Base-by-base conservation (phyloP, 78 protist species). In the Mastigamoeba balamuthi region DNA sequence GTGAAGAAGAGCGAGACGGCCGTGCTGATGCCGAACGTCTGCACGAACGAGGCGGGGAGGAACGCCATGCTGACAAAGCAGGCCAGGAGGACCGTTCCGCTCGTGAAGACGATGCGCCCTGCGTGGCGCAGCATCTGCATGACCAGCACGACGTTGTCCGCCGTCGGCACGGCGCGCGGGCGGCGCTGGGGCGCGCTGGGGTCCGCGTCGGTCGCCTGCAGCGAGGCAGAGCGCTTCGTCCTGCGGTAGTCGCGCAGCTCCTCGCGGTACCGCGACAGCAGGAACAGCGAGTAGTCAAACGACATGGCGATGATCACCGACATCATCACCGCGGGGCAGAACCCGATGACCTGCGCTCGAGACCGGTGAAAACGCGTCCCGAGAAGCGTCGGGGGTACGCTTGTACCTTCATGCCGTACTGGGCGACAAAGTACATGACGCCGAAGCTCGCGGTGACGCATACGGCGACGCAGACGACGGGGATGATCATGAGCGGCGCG, bases 211-310 rank as follows among this genome's bases (percentile, higher is more conserved):
- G n/a, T n/a, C n/a, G n/a, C n/a, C n/a, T n/a, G n/a, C n/a, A n/a
- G n/a, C n/a, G n/a, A n/a, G n/a, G n/a, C n/a, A n/a, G n/a, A n/a
- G n/a, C n/a, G n/a, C n/a, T n/a, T n/a, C n/a, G n/a, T n/a, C n/a
- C n/a, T n/a, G n/a, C n/a, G n/a, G n/a, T n/a, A n/a, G n/a, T n/a
- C n/a, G n/a, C n/a, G n/a, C n/a, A n/a, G n/a, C n/a, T n/a, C n/a
- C n/a, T n/a, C n/a, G 10, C 74, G n/a, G 66, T 76, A 87, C 39
- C 91, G 84, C 17, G 86, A 29, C 37, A 87, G 81, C 4, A 87
- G 36, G 48, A 87, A 87, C 42, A 87, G 81, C n/a, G 78, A 71
- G 85, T 87, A 87, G 52, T 87, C 91, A 52, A 87, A 78, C 6
- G 73, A 63, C 81, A 80, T 75, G 1, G 91, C 90, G 66, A 85